Percentiles rank a stretch among this genome's conserved stretches.
phyloP scores from a whole-genome alignment of 148 eudicot genomes.

The Rhododendron griersonianum region DNA sequence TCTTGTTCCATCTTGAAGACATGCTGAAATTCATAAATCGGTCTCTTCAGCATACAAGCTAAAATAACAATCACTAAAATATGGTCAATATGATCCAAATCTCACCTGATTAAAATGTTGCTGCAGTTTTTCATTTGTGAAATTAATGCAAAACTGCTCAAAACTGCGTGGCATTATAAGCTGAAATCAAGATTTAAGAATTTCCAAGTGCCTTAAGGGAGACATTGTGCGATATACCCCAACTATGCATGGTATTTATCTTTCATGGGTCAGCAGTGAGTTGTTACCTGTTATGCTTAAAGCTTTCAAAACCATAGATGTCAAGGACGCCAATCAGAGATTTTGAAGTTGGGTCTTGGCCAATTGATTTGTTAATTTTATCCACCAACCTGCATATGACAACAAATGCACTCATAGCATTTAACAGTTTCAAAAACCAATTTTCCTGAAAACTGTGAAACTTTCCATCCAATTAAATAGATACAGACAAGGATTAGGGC shows the following conservation, averaged over 20 bases:
- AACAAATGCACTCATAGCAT: not conserved
- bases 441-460: not conserved
- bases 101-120: constrained; percentile 97
- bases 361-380: constrained; percentile 88
- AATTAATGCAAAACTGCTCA: constrained; percentile 98
- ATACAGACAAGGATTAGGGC: not conserved
- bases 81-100: constrained; percentile 14
- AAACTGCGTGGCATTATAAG: constrained; percentile 54
- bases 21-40: constrained; percentile 48
- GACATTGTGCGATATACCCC: not conserved
- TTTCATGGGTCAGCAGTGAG: not conserved
- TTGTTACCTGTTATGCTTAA: constrained; percentile 83
- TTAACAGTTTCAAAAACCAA: constrained; percentile 1
- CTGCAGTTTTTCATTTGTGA: constrained; percentile 96
- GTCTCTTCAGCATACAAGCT: constrained; percentile 8
- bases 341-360: constrained; percentile 86
- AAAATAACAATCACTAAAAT: not conserved
- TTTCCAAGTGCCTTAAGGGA: not conserved
- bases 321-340: constrained; percentile 93
- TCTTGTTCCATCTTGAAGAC: constrained; percentile 99
- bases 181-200: constrained; percentile 17
- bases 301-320: constrained; percentile 98
- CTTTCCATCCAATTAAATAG: not conserved
- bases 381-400: constrained; percentile 80
- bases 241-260: not conserved